Base-by-base conservation (phyloP, 345 rosid species). In the Murraya paniculata region DNA sequence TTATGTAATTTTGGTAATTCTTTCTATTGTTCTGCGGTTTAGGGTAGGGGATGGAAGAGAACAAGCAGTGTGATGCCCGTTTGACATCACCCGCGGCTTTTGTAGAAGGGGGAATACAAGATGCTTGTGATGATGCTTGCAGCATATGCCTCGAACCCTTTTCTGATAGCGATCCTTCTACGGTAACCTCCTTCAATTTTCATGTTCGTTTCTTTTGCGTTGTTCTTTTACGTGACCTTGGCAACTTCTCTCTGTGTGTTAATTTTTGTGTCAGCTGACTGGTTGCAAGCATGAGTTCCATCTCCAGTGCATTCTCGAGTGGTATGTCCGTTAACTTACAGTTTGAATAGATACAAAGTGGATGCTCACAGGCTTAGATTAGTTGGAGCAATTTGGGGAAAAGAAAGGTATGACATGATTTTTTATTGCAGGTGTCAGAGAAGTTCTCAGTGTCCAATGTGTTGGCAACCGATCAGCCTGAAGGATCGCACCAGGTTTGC, bases 401-500 rank as follows among this genome's bases (percentile, higher is more conserved):
- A 57, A 38, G 59, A 74, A 27, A 14, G 18, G 31, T 4, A 22
- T 57, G 67, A 66, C 9, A 16, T 58, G 57, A 68, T 48, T 62
- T 68, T 7, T 28, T 77, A 33, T 64, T 86, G 48, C 80, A 95
- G 99, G 98, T 95, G 99, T 77, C 99, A 95, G 74, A 92, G 98
- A 86, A 96, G 99, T 77, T 94, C 99, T 38, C 97, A 92, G 73
- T 96, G 99, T 84, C 99, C 99, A 9, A 96, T 96, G 99, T 96
- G 99, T 73, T 92, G 97, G 97, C 99, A 94, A 80, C 78, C 98
- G 18, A 89, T 96, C 79, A 88, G 94, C 81, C 86, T 96, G 81
- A 96, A 96, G 88, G 99, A 96, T 79, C 91, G 97, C 36, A 84
- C 91, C 30, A 85, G 98, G 99, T 96, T 81, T 39, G 5, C 50